Evolutionary conservation across 495 filamentous ascomycete genomes (phyloP).

Genomic region (Penicillium odoratum): DNA sequence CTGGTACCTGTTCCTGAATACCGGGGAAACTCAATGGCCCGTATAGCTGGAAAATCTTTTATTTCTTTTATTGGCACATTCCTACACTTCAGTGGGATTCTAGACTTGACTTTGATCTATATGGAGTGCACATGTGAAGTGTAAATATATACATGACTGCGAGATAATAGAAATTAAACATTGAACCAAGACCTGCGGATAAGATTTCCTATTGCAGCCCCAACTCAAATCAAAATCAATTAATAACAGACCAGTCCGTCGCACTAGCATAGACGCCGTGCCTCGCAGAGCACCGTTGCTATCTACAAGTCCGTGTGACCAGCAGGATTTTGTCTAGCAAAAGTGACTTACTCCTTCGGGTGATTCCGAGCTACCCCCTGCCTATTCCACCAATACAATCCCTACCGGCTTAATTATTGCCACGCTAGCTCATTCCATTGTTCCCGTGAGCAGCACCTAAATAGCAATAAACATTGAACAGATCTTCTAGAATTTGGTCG

Average conservation of each 20-base stretch:
- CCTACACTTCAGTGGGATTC: background rate
- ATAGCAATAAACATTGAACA: slow-evolving; percentile 16
- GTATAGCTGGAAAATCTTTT: background rate
- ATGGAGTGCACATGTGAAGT: too few species aligned
- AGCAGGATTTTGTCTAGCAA: slow-evolving; percentile 4
- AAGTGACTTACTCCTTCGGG: slow-evolving; percentile 22
- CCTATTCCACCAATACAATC: background rate
- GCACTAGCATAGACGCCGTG: background rate
- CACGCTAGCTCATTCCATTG: slow-evolving; percentile 4
- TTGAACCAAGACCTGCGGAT: background rate
- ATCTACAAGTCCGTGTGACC: slow-evolving; percentile 15
- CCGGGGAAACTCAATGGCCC: slow-evolving; percentile 6
- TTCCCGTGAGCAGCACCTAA: slow-evolving; percentile 19
- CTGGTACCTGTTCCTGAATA: slow-evolving; percentile 5
- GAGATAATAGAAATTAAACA: background rate
- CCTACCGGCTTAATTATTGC: background rate
- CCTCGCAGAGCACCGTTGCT: background rate
- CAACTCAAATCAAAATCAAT: background rate
- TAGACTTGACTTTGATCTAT: background rate
- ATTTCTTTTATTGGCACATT: background rate
- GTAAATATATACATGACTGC: too few species aligned
- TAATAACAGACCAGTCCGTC: background rate
- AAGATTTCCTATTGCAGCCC: background rate
- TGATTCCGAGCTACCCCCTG: slow-evolving; percentile 17
- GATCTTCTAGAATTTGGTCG: slow-evolving; percentile 18